Evolutionary conservation across 441 rosid species (phyloP).

Genomic region (Breynia disticha): DNA sequence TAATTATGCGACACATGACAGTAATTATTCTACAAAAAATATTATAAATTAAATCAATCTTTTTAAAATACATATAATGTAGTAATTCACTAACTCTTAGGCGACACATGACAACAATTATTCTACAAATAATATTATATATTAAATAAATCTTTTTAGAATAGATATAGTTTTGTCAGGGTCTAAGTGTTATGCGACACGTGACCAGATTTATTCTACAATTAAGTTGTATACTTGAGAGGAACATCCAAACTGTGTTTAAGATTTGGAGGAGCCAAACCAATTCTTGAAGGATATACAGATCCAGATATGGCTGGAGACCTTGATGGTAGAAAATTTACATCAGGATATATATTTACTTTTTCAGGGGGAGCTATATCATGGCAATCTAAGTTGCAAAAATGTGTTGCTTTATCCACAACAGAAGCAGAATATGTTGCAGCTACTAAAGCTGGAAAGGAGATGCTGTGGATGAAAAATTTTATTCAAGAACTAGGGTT

Average conservation of each 20-base stretch:
- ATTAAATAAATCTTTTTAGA: no score
- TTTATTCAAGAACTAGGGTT: constrained; percentile 1
- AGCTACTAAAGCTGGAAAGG: constrained; percentile 1
- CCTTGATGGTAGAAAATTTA: neutral
- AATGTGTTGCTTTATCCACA: constrained; percentile 1
- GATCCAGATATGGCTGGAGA: constrained; percentile 6
- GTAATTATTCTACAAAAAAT: no score
- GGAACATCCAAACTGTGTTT: neutral
- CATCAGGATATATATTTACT: constrained; percentile 1
- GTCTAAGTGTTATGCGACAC: no score
- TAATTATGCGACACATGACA: no score
- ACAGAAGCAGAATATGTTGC: neutral
- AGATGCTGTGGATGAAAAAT: neutral
- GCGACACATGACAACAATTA: no score
- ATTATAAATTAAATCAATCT: no score
- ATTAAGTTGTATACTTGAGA: constrained; percentile 1
- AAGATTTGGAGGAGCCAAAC: neutral
- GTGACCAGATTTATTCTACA: no score
- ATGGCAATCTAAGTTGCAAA: constrained; percentile 4
- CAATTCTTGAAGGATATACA: neutral
- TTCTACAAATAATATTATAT: no score
- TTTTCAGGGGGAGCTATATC: constrained; percentile 3
- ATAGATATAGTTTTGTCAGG: no score
- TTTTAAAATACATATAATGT: no score
- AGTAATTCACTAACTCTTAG: no score